Percentiles rank a stretch among this genome's conserved stretches.
phyloP scores from a whole-genome alignment of 495 filamentous ascomycete species.

The Lepidopterella palustris region DNA sequence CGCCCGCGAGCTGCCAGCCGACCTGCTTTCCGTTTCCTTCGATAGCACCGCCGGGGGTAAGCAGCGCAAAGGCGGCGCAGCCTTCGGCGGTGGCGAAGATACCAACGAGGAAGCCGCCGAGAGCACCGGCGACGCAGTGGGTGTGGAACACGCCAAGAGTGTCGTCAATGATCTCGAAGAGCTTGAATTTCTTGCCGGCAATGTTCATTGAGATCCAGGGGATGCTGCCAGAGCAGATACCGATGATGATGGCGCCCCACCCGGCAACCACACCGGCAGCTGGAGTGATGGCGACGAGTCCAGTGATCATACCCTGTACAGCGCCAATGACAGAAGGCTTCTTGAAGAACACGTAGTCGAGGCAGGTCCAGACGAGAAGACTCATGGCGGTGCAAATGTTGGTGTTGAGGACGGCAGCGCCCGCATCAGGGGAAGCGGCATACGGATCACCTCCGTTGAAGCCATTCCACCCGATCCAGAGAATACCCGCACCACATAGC shows the following conservation, averaged over 20 bases:
- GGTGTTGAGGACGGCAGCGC: slow-evolving; percentile 53
- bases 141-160: slow-evolving; percentile 49
- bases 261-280: slow-evolving; percentile 51
- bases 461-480: slow-evolving; percentile 56
- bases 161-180: slow-evolving; percentile 47
- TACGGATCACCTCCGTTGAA: slow-evolving; percentile 56
- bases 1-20: slow-evolving; percentile 49
- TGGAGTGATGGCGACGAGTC: slow-evolving; percentile 51
- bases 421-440: slow-evolving; percentile 48
- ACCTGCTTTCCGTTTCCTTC: slow-evolving; percentile 49
- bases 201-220: slow-evolving; percentile 53
- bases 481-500: slow-evolving; percentile 48
- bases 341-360: slow-evolving; percentile 45
- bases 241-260: slow-evolving; percentile 50
- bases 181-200: slow-evolving; percentile 39
- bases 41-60: slow-evolving; percentile 48
- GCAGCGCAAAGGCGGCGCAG: slow-evolving; percentile 44
- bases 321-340: slow-evolving; percentile 50
- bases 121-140: slow-evolving; percentile 46
- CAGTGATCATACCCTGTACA: slow-evolving; percentile 50
- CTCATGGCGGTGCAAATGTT: slow-evolving; percentile 50
- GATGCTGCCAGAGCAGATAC: slow-evolving; percentile 44
- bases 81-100: slow-evolving; percentile 49
- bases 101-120: slow-evolving; percentile 49
- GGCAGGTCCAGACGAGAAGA: slow-evolving; percentile 44